Evolutionary conservation across 306 rosid species (phyloP), one percentile per base, ranked within the genome.

Genomic region (Trichosanthes truncata): DNA sequence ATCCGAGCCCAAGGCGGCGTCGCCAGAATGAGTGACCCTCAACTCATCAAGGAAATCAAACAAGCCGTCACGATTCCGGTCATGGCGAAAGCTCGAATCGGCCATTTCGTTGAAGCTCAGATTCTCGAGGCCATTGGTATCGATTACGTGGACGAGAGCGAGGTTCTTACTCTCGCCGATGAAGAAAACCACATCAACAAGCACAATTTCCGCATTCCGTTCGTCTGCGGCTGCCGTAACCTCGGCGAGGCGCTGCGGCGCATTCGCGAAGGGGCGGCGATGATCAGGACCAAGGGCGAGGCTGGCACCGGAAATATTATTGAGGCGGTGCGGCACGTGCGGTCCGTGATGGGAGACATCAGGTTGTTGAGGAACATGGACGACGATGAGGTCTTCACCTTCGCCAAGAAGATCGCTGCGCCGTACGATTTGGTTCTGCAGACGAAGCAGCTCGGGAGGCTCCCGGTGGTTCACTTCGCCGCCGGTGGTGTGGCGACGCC

Each of bases 401-500:
- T 89, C 14, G 88, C 97, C 0, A 93, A 93, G 82, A 89, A 91
- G 65, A 89, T 93, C 38, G 94, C 93, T 3, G 93, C 97, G 4
- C 97, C 97, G 6, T 93, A 91, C 69, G 97, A 93, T 62, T 80
- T 93, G 59, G 96, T 93, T 55, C 82, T 93, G 92, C 97, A 93
- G 90, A 93, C 97, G 12, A 93, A 93, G 83, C 97, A 93, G 62
- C 88, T 93, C 1, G 97, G 97, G 7, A 84, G 97, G 90, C 89
- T 93, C 0, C 97, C 97, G 9, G 97, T 93, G 18, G 97, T 93
- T 57, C 96, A 93, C 0, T 93, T 93, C 46, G 96, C 97, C 2
- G 97, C 97, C 0, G 97, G 97, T 1, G 97, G 97, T 7, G 97
- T 93, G 8, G 97, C 97, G 3, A 93, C 97, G 1, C 97, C 97